These are phyloP conservation scores for Dactylellina drechsleri DNA, from an alignment of 2,329 filamentous ascomycete species.

Conservation along the genomic window DNA sequence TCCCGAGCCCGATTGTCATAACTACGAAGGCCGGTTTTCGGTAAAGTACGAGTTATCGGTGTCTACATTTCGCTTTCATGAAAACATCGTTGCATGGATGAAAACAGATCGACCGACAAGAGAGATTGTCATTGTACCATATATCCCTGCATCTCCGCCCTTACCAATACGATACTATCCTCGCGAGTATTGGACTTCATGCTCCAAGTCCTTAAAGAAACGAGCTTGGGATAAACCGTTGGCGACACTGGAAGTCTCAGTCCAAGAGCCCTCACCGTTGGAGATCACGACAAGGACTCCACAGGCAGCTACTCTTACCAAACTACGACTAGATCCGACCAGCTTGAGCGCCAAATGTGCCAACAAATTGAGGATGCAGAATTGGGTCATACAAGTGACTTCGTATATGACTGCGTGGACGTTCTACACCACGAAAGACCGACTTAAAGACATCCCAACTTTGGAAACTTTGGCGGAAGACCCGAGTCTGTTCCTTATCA, in stretches of 20 bases:
- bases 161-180: not conserved
- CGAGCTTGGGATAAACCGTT: too few species aligned
- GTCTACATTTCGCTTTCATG: not conserved
- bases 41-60: not conserved
- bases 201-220: not conserved
- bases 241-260: too few species aligned
- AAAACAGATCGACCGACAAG: not conserved
- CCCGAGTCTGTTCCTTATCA: not conserved
- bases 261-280: too few species aligned
- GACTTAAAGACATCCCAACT: not conserved
- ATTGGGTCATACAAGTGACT: too few species aligned
- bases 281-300: too few species aligned
- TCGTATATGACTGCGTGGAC: too few species aligned
- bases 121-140: conserved; percentile 1
- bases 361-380: too few species aligned
- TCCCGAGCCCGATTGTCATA: not conserved
- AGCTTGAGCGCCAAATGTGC: too few species aligned
- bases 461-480: not conserved
- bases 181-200: not conserved
- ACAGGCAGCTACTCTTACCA: too few species aligned
- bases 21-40: not conserved
- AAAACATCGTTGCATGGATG: not conserved
- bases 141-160: not conserved
- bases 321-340: too few species aligned
- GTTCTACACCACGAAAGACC: too few species aligned